A percentile compares a stretch with the other conserved stretches of the same genome.
Conservation (phyloP, 345 rosid species). For the Sonneratia alba region DNA sequence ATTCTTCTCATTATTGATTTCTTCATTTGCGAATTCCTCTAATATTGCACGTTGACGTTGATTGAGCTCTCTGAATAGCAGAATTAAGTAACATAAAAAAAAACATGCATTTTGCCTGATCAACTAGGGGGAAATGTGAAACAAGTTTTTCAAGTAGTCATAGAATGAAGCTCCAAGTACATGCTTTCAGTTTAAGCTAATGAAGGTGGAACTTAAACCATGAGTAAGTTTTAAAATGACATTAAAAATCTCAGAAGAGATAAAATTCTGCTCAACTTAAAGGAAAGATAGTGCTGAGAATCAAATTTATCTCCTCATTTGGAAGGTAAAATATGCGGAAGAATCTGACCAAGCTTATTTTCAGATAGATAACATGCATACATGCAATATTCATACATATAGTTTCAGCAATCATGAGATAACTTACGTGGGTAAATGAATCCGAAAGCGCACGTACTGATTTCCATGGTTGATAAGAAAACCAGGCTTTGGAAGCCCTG, state of each 20-base stretch:
- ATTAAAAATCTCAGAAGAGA: neutral
- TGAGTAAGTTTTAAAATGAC: neutral
- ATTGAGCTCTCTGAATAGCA: slow-evolving; percentile 40
- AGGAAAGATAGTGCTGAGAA: neutral
- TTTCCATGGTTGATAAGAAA: slow-evolving; percentile 66
- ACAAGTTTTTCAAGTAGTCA: neutral
- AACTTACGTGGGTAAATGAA: slow-evolving; percentile 71
- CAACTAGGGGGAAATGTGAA: neutral
- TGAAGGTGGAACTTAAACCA: neutral
- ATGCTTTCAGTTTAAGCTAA: neutral
- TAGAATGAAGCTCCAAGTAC: neutral
- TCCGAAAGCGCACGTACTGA: slow-evolving; percentile 76
- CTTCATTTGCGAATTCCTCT: slow-evolving; percentile 86
- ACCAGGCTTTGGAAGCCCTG: slow-evolving; percentile 76
- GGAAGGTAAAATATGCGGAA: neutral
- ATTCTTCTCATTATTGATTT: slow-evolving; percentile 42
- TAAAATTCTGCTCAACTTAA: neutral
- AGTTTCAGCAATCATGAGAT: neutral
- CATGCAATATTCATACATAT: neutral
- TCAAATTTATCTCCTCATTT: neutral
- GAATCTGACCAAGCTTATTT: neutral
- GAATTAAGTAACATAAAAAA: slow-evolving; percentile 8
- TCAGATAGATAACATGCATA: neutral
- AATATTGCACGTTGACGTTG: slow-evolving; percentile 67
- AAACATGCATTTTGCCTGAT: neutral